Evolutionary conservation across 1,284 basidiomycete species (phyloP).

Genomic region (Gomphus sp.): DNA sequence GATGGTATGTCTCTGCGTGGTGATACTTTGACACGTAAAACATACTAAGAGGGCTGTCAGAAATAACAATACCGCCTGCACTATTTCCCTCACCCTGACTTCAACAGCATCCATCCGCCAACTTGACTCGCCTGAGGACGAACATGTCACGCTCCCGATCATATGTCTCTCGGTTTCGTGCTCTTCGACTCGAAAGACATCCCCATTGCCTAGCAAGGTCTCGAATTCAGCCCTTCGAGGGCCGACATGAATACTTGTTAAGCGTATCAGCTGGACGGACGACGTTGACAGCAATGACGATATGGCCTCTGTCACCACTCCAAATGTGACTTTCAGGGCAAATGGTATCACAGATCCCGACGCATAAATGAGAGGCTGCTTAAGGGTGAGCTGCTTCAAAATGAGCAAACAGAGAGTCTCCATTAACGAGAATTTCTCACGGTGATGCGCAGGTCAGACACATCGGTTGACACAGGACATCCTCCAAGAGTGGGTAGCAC

Average conservation of each 20-base stretch:
- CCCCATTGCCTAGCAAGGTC: background rate
- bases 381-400: background rate
- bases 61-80: background rate
- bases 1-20: constrained; percentile 1
- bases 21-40: constrained; percentile 1
- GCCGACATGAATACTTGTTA: background rate
- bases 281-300: background rate
- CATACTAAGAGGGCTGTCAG: constrained; percentile 1
- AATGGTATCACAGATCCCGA: background rate
- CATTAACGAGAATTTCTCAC: background rate
- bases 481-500: background rate
- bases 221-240: background rate
- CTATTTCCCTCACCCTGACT: background rate
- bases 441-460: background rate
- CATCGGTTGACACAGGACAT: background rate
- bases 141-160: background rate
- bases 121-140: constrained; percentile 1
- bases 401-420: background rate
- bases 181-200: constrained; percentile 2
- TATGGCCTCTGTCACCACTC: background rate
- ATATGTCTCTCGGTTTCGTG: background rate
- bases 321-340: background rate
- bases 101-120: background rate
- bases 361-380: background rate
- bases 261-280: constrained; percentile 2